These are phyloP conservation scores for Neonectria faginata DNA, from an alignment of 2,329 filamentous ascomycete species.

Conservation along the genomic window DNA sequence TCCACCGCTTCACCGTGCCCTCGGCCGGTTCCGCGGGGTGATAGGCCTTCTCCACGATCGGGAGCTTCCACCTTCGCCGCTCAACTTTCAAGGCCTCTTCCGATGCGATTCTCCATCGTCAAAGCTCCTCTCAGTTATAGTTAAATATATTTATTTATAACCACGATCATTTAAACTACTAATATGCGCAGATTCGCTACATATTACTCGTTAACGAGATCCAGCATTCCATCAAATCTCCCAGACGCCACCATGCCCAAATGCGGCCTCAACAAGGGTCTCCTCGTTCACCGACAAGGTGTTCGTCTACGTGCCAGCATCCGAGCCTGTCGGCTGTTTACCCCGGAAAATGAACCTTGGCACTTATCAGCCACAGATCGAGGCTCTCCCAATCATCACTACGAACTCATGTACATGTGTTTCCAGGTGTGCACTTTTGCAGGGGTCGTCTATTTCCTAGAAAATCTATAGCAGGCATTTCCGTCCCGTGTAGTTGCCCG, in stretches of 20 bases:
- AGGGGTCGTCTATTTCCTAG: neutral
- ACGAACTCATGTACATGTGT: neutral
- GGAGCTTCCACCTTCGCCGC: slow-evolving; percentile 44
- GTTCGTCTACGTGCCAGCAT: neutral
- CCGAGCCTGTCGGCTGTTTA: neutral
- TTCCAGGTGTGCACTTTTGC: neutral
- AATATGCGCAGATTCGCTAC: no score
- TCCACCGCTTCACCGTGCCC: slow-evolving; percentile 10
- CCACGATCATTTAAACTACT: neutral
- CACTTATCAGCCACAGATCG: neutral
- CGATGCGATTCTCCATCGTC: no score
- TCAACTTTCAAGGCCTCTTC: neutral
- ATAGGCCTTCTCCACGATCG: slow-evolving; percentile 44
- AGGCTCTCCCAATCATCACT: neutral
- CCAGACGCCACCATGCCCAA: neutral
- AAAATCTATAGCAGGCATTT: slow-evolving; percentile 23
- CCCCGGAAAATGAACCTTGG: neutral
- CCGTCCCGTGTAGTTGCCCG: neutral
- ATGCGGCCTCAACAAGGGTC: neutral
- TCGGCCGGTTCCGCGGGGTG: slow-evolving; percentile 50
- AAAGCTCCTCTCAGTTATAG: neutral
- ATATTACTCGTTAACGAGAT: neutral
- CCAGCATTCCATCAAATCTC: neutral
- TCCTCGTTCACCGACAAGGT: neutral
- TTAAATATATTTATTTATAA: no score